Percentiles rank a stretch among this genome's conserved stretches.
Conservation (phyloP, 2,329 filamentous ascomycete species). For the Botrytis galanthina region DNA sequence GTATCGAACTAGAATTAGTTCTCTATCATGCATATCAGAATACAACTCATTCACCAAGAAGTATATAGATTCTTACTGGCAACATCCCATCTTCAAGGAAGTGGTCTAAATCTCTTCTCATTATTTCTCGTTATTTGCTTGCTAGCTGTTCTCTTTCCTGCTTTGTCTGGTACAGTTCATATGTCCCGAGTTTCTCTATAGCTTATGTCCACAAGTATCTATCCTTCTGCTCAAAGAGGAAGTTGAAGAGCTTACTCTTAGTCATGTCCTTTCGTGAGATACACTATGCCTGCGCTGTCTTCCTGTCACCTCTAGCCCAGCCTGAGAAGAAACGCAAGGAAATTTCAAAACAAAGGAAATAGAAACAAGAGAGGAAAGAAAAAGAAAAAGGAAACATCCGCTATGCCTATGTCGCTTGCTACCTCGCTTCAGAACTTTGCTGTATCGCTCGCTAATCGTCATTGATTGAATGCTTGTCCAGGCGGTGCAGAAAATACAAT, state of each 20-base stretch:
- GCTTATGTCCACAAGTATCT: background rate
- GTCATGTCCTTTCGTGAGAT: slow-evolving; percentile 1
- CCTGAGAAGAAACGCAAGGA: background rate
- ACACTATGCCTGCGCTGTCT: background rate
- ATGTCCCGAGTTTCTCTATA: background rate
- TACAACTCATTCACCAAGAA: background rate
- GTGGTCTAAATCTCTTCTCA: background rate
- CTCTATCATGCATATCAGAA: background rate
- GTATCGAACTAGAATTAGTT: background rate
- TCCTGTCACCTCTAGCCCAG: background rate
- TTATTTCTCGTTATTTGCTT: background rate
- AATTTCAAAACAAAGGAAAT: background rate
- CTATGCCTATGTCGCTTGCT: slow-evolving; percentile 9
- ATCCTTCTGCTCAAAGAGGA: background rate
- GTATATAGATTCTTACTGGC: background rate
- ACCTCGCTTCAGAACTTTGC: background rate
- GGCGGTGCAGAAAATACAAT: background rate
- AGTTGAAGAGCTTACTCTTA: background rate
- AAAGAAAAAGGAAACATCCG: background rate
- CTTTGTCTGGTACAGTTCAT: slow-evolving; percentile 3
- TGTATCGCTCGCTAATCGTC: background rate
- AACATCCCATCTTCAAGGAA: background rate
- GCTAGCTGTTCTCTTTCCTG: slow-evolving; percentile 2
- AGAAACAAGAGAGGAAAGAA: background rate
- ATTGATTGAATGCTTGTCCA: background rate